phyloP scores from a whole-genome alignment of 2,329 filamentous ascomycete species.

The Talaromyces albobiverticillius region DNA sequence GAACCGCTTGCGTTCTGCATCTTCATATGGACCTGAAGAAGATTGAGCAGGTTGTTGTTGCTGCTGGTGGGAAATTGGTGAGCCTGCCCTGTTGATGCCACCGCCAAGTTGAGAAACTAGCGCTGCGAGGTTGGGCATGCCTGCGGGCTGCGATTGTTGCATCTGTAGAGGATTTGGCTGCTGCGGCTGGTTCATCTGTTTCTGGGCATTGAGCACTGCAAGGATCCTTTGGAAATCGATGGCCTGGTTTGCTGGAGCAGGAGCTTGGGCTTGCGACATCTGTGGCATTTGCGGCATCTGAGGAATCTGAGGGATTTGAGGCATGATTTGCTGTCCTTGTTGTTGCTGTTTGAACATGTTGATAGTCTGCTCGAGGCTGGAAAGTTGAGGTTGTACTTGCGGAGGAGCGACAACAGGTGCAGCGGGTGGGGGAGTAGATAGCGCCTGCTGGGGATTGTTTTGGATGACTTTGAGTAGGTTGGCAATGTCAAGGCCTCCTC shows the following conservation, averaged over 20 bases:
- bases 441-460: constrained; percentile 28
- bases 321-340: constrained; percentile 24
- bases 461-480: constrained; percentile 42
- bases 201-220: constrained; percentile 35
- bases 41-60: constrained; percentile 19
- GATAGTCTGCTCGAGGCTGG: constrained; percentile 36
- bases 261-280: constrained; percentile 21
- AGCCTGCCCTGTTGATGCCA: constrained; percentile 24
- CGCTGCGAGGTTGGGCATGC: constrained; percentile 33
- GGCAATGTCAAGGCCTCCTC: constrained; percentile 36
- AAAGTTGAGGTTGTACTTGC: constrained; percentile 23
- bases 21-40: constrained; percentile 30
- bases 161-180: constrained; percentile 22
- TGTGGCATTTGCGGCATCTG: constrained; percentile 28
- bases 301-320: constrained; percentile 22
- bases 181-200: constrained; percentile 29
- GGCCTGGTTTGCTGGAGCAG: constrained; percentile 22
- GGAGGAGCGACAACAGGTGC: constrained; percentile 29
- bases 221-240: constrained; percentile 40
- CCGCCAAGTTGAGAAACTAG: constrained; percentile 32
- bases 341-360: constrained; percentile 38
- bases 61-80: constrained; percentile 19
- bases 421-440: constrained; percentile 27
- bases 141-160: constrained; percentile 25
- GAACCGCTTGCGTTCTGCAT: constrained; percentile 41